phyloP scores from a whole-genome alignment of 495 filamentous ascomycete genomes.

The Chaetomium tenue region DNA sequence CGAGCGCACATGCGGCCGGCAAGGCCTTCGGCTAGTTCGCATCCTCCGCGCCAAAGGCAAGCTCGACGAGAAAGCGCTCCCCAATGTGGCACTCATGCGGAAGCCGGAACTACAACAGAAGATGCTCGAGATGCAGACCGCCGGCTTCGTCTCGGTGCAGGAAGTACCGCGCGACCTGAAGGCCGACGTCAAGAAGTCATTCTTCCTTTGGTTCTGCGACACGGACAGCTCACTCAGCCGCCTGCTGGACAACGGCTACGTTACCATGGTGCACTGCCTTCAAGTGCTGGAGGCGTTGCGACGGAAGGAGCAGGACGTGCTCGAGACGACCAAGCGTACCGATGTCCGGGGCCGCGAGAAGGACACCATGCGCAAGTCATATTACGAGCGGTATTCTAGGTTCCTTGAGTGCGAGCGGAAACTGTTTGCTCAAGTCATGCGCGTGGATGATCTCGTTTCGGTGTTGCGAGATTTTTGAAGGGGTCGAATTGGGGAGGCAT shows the following conservation, averaged over 20 bases:
- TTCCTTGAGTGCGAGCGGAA: conserved; percentile 73
- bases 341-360: conserved; percentile 83
- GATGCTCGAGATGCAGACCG: conserved; percentile 74
- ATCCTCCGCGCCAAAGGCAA: conserved; percentile 84
- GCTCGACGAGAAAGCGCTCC: conserved; percentile 82
- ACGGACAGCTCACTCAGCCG: conserved; percentile 61
- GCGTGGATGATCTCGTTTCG: conserved; percentile 81
- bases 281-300: conserved; percentile 74
- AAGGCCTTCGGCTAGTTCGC: conserved; percentile 72
- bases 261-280: conserved; percentile 80
- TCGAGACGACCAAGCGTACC: conserved; percentile 73
- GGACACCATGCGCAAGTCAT: conserved; percentile 64
- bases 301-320: conserved; percentile 60
- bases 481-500: background rate
- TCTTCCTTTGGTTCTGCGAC: conserved; percentile 91
- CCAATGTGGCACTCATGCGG: conserved; percentile 68
- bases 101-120: conserved; percentile 78
- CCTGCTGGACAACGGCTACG: conserved; percentile 75
- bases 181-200: conserved; percentile 71
- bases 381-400: conserved; percentile 62
- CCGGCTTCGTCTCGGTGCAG: conserved; percentile 82
- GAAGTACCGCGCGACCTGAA: conserved; percentile 84
- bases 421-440: conserved; percentile 69
- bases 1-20: conserved; percentile 67
- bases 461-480: conserved; percentile 76